A percentile compares a stretch with the other conserved stretches of the same genome.
phyloP scores from a whole-genome alignment of 176 grass and related monocot species.

The Tillandsia fasciculata region DNA sequence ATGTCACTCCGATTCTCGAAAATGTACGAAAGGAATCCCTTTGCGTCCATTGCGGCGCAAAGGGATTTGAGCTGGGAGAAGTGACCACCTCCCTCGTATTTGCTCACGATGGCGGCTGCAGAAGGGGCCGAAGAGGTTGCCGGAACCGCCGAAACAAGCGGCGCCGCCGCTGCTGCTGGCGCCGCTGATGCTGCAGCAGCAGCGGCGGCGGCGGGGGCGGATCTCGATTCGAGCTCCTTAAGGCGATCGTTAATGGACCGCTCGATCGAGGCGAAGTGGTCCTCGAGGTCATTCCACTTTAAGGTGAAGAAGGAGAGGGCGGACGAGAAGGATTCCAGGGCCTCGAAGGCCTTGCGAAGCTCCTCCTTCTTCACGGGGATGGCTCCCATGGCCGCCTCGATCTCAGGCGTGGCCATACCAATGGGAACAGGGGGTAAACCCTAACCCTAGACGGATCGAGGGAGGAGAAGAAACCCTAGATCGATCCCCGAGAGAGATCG shows the following conservation, averaged over 20 bases:
- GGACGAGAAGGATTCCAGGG: conserved; percentile 6
- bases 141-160: background rate
- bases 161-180: background rate
- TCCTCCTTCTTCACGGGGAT: conserved; percentile 6
- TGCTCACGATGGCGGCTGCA: background rate
- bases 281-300: conserved; percentile 11
- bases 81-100: background rate
- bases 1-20: background rate
- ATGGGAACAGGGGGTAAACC: background rate
- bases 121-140: background rate
- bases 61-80: background rate
- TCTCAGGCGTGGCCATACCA: conserved; percentile 1
- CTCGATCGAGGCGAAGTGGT: background rate
- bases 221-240: conserved; percentile 1
- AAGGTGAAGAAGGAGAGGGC: background rate
- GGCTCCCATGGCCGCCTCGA: conserved; percentile 1
- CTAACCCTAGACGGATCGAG: background rate
- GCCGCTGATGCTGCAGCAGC: background rate
- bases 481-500: no score
- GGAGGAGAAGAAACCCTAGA: background rate
- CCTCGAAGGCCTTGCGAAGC: conserved; percentile 4
- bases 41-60: conserved; percentile 3
- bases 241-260: background rate
- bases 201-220: background rate
- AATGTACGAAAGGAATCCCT: conserved; percentile 2